Conservation (phyloP, 306 rosid genomes). For the Cicer bijugum region DNA sequence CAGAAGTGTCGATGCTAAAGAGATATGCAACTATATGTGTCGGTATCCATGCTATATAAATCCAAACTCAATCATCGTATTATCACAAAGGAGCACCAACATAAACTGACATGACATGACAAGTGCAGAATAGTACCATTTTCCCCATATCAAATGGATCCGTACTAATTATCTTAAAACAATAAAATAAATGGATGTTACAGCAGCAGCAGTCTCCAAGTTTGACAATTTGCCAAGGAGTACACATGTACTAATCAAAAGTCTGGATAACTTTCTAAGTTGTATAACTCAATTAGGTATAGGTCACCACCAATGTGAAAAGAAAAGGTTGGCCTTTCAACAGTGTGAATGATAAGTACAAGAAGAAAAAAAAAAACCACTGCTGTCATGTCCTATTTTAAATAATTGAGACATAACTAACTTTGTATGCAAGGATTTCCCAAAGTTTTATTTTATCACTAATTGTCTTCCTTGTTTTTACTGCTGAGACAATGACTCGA, state of each 20-base stretch:
- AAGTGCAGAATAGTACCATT: neutral
- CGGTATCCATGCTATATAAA: no score
- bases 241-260: constrained; percentile 19
- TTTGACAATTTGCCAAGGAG: neutral
- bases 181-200: neutral
- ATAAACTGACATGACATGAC: no score
- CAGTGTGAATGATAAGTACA: neutral
- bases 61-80: no score
- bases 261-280: neutral
- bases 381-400: neutral
- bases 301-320: neutral
- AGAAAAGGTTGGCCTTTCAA: neutral
- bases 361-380: neutral
- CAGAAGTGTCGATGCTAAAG: no score
- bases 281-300: constrained; percentile 5
- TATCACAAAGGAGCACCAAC: no score
- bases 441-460: neutral
- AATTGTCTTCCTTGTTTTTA: no score
- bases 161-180: neutral
- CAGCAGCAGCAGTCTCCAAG: no score
- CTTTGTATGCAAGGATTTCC: neutral
- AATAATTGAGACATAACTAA: constrained; percentile 15
- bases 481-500: no score
- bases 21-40: no score
- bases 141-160: neutral